A percentile compares a stretch with the other conserved stretches of the same genome.
These are phyloP conservation scores for Ceratobasidium sp. DNA, from an alignment of 1,284 basidiomycete genomes.

Conservation along the genomic window DNA sequence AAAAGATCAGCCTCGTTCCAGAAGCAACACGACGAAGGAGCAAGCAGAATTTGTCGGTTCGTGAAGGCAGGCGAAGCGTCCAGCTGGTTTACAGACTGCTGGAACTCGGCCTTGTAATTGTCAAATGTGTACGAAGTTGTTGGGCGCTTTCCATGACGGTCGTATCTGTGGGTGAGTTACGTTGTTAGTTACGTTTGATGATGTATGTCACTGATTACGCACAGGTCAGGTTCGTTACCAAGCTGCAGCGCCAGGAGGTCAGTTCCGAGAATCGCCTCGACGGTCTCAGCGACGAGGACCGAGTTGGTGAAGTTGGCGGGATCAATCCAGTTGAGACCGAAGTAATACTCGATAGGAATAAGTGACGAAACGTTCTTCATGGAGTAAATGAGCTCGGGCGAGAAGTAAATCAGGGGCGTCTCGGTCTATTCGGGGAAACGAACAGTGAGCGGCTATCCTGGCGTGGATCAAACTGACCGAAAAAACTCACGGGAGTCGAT, in stretches of 20 bases:
- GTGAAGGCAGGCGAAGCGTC: slow-evolving; percentile 60
- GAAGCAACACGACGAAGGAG: slow-evolving; percentile 69
- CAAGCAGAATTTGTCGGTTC: slow-evolving; percentile 66
- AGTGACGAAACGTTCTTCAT: slow-evolving; percentile 58
- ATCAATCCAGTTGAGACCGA: slow-evolving; percentile 59
- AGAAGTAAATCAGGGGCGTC: slow-evolving; percentile 60
- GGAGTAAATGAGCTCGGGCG: slow-evolving; percentile 57
- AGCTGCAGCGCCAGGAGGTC: slow-evolving; percentile 68
- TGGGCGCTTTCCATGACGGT: slow-evolving; percentile 53
- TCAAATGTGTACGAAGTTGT: slow-evolving; percentile 59
- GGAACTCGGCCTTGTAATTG: slow-evolving; percentile 68
- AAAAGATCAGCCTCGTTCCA: slow-evolving; percentile 57
- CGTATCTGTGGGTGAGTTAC: slow-evolving; percentile 46
- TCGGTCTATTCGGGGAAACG: slow-evolving; percentile 57
- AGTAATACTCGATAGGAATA: slow-evolving; percentile 55
- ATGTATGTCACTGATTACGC: slow-evolving; percentile 57
- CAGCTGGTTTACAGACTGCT: slow-evolving; percentile 60
- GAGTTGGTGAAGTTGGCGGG: slow-evolving; percentile 61
- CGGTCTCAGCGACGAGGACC: slow-evolving; percentile 67
- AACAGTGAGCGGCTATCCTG: slow-evolving; percentile 29
- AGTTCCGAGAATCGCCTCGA: slow-evolving; percentile 68
- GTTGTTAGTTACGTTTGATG: slow-evolving; percentile 53
- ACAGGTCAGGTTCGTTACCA: slow-evolving; percentile 79
- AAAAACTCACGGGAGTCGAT: slow-evolving; percentile 42
- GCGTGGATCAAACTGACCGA: slow-evolving; percentile 56